Percentiles rank a stretch among this genome's conserved stretches.
These are phyloP conservation scores for Trypanosoma melophagium DNA, from an alignment of 208 protist genomes.

Conservation along the genomic window DNA sequence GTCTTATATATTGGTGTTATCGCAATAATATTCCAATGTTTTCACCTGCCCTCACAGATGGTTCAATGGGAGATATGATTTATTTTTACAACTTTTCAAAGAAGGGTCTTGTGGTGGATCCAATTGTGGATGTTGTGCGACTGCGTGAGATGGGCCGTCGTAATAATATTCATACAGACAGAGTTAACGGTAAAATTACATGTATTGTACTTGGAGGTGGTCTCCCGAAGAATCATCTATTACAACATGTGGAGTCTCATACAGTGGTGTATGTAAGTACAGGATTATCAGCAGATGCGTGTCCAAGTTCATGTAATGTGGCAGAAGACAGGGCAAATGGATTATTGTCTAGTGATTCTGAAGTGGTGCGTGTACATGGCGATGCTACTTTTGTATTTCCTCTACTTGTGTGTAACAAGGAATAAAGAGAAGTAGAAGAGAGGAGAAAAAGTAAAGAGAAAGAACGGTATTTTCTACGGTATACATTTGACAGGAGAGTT, in stretches of 20 bases:
- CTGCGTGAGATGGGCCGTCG: conserved; percentile 38
- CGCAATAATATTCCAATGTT: conserved; percentile 99
- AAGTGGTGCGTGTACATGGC: conserved; percentile 83
- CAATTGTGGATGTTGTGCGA: conserved; percentile 83
- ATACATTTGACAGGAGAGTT: too few species aligned
- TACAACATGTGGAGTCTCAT: conserved; percentile 58
- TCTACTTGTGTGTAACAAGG: conserved; percentile 44
- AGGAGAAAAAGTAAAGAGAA: background rate
- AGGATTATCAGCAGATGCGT: conserved; percentile 80
- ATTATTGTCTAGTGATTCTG: conserved; percentile 38
- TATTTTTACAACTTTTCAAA: conserved; percentile 99
- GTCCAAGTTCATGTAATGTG: conserved; percentile 74
- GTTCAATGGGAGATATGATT: conserved; percentile 99
- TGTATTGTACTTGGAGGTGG: conserved; percentile 83
- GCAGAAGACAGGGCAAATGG: conserved; percentile 65
- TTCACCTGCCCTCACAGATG: conserved; percentile 98
- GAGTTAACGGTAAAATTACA: conserved; percentile 28
- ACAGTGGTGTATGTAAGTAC: conserved; percentile 81
- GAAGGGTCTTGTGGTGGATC: conserved; percentile 96
- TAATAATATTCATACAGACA: background rate
- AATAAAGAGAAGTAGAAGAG: conserved; percentile 4
- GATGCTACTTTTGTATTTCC: conserved; percentile 89
- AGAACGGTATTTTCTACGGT: too few species aligned
- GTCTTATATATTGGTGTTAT: conserved; percentile 95
- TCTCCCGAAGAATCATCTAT: conserved; percentile 83